These are phyloP conservation scores for Candida arabinofermentans DNA, from an alignment of 805 yeast genomes.

Conservation along the genomic window DNA sequence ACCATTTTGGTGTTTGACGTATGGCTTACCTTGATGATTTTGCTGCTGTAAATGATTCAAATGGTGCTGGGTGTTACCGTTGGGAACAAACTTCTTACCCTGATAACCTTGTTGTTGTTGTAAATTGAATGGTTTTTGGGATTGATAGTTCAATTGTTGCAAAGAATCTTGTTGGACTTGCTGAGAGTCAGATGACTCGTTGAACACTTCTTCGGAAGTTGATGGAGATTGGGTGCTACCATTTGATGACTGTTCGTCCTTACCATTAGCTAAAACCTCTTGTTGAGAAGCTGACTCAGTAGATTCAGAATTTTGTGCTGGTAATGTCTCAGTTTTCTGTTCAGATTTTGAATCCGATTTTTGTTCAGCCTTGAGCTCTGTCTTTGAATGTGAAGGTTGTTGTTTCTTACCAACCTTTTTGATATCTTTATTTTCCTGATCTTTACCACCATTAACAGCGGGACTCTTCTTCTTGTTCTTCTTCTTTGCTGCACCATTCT, in stretches of 20 bases:
- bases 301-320: background rate
- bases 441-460: conserved; percentile 5
- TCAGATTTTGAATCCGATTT: conserved; percentile 1
- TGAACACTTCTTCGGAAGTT: background rate
- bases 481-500: conserved; percentile 16
- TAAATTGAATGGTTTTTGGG: background rate
- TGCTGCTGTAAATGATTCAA: conserved; percentile 4
- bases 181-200: background rate
- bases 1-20: conserved; percentile 8
- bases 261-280: background rate
- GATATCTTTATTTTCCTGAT: conserved; percentile 4
- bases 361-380: conserved; percentile 1
- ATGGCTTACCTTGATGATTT: conserved; percentile 9
- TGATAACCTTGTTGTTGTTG: background rate
- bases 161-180: conserved; percentile 1
- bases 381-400: background rate
- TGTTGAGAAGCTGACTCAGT: background rate
- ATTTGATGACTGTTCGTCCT: background rate
- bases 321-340: conserved; percentile 1
- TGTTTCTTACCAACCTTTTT: conserved; percentile 3
- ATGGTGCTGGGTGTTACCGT: conserved; percentile 5
- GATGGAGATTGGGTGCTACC: background rate
- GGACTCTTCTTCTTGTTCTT: conserved; percentile 19
- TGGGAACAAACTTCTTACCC: background rate
- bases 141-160: conserved; percentile 1